These are phyloP conservation scores for Pilatotrama ljubarskyi DNA, from an alignment of 768 basidiomycete species.

Conservation along the genomic window DNA sequence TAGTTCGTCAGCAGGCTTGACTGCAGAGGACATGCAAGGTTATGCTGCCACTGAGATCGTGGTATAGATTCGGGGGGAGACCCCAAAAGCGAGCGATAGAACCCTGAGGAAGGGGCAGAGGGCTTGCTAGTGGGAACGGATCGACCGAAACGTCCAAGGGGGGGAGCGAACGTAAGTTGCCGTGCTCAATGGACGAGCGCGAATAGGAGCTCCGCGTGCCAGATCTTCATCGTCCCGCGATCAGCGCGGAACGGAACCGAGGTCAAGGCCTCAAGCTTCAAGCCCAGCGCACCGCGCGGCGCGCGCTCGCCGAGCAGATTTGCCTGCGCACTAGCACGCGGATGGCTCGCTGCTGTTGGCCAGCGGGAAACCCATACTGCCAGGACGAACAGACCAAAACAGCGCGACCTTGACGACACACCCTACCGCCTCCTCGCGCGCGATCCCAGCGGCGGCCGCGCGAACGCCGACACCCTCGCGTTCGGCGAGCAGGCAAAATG, in stretches of 20 bases:
- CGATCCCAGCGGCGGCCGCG: background rate
- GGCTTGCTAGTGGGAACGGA: background rate
- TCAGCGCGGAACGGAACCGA: background rate
- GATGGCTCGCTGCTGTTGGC: too few species aligned
- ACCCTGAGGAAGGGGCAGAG: constrained; percentile 1
- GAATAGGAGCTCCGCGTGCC: background rate
- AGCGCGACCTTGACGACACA: background rate
- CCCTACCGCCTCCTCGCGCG: background rate
- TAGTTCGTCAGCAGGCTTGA: background rate
- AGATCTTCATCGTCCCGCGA: background rate
- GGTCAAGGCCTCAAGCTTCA: background rate
- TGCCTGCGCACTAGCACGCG: background rate
- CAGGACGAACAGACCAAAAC: background rate
- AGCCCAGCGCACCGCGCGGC: background rate
- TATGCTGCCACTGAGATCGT: constrained; percentile 6
- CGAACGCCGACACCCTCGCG: background rate
- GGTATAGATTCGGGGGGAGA: constrained; percentile 9
- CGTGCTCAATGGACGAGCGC: background rate
- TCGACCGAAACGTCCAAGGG: background rate
- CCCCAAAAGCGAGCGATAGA: background rate
- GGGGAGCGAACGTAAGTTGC: background rate
- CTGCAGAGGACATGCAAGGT: background rate
- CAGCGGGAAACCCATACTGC: too few species aligned
- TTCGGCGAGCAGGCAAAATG: background rate
- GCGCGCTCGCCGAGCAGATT: background rate